Evolutionary conservation across 139 green algal species (phyloP), one percentile per base, ranked within the genome.

Genomic region (Spirogloea muscicola): DNA sequence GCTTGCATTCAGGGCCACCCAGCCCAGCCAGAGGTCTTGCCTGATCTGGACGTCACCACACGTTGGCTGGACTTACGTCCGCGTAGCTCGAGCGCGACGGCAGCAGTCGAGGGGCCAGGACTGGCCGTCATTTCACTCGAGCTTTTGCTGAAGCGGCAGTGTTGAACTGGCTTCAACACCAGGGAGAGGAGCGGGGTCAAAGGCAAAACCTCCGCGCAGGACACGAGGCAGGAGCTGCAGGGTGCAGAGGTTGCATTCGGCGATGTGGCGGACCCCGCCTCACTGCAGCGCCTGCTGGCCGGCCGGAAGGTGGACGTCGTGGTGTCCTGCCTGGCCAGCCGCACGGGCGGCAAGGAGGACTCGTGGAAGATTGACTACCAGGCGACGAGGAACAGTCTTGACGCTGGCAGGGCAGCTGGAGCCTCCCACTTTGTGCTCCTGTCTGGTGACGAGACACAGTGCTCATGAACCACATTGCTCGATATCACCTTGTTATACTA

Each of bases 341-440:
- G 95, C 33, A 98, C 92, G 5, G 94, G 92, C 72, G 85, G 72
- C 62, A 82, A 80, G 42, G 90, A 95, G 82, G 94, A 99, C 88
- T 95, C 87, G n/a, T 96, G 91, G 92, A 68, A 86, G 10, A 91
- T 99, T 4, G 94, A 99, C 86, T 98, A 99, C 85, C 84, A 94
- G 76, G 94, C 95, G 9, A 97, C 93, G 6, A 90, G 90, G 72
- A 96, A 98, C 83, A 76, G 79, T 0, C 81, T 98, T 76, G 84
- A 96, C 5, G 64, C 42, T 16, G 64, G 49, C 6, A 49, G 40
- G n/a, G 37, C 57, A 10, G 44, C 31, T 1, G 76, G 76, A 16
- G 68, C 55, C 25, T 29, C 49, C 7, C 76, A 83, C 69, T 80
- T 80, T 65, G 68, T 80, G 42, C 68, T 83, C 18, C 51, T 83